Conservation (phyloP, 83 land plant species). For the Thuja plicata region DNA sequence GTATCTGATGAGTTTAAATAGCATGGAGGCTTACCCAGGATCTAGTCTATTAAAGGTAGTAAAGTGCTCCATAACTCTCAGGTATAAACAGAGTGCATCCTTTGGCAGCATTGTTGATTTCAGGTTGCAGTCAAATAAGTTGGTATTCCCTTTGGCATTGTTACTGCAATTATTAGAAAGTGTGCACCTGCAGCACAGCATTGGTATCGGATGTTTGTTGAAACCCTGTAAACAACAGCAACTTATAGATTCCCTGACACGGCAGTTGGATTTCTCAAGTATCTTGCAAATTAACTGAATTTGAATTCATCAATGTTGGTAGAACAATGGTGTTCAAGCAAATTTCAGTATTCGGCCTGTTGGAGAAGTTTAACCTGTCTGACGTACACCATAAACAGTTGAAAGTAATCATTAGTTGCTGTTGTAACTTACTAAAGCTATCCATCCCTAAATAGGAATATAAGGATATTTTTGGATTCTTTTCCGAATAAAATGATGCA, state of each 20-base stretch:
- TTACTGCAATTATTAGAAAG: background rate
- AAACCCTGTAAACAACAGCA: background rate
- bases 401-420: background rate
- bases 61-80: background rate
- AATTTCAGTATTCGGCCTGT: background rate
- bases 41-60: background rate
- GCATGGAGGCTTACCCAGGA: background rate
- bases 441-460: background rate
- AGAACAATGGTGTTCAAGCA: background rate
- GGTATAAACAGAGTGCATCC: background rate
- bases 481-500: background rate
- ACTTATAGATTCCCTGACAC: background rate
- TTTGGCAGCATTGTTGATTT: background rate
- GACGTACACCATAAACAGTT: background rate
- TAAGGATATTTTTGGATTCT: background rate
- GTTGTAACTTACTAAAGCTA: background rate
- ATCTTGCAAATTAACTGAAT: background rate
- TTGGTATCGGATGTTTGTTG: background rate
- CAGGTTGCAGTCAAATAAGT: background rate
- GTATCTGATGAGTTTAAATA: background rate
- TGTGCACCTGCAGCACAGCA: background rate
- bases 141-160: background rate
- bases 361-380: background rate
- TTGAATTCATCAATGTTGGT: background rate
- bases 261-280: background rate